These are phyloP conservation scores for Chaetomium sp. DNA, from an alignment of 2,329 filamentous ascomycete genomes.

Conservation along the genomic window DNA sequence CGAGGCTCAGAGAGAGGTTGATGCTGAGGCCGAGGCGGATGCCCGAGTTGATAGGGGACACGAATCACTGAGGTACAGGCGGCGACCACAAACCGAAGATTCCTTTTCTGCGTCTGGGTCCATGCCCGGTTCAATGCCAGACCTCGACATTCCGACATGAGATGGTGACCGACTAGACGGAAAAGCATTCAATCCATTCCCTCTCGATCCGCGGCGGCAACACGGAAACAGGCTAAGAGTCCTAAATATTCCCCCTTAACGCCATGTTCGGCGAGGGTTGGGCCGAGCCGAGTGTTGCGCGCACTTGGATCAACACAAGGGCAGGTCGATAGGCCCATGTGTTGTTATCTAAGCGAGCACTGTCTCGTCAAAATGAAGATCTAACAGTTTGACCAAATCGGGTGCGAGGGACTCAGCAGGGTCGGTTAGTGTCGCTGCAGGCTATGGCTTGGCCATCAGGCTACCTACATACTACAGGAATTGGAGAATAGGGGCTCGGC, in stretches of 20 bases:
- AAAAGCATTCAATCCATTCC: neutral
- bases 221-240: neutral
- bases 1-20: slow-evolving; percentile 52
- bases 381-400: neutral
- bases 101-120: slow-evolving; percentile 33
- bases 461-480: neutral
- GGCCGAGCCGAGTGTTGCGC: neutral
- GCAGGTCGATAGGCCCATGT: neutral
- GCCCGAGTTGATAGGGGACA: slow-evolving; percentile 41
- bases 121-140: slow-evolving; percentile 37
- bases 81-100: slow-evolving; percentile 37
- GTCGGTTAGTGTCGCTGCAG: neutral
- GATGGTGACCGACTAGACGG: neutral
- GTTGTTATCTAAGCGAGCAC: neutral
- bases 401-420: neutral
- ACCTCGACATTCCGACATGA: slow-evolving; percentile 32
- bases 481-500: neutral
- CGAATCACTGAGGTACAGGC: slow-evolving; percentile 40
- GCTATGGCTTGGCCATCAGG: neutral
- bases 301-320: neutral
- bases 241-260: neutral
- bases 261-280: neutral
- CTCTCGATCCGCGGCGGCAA: neutral
- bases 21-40: slow-evolving; percentile 50
- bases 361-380: neutral